Evolutionary conservation across 2,329 filamentous ascomycete genomes (phyloP), one percentile per base, ranked within the genome.

Genomic region (Ascochyta viciae-villosae): DNA sequence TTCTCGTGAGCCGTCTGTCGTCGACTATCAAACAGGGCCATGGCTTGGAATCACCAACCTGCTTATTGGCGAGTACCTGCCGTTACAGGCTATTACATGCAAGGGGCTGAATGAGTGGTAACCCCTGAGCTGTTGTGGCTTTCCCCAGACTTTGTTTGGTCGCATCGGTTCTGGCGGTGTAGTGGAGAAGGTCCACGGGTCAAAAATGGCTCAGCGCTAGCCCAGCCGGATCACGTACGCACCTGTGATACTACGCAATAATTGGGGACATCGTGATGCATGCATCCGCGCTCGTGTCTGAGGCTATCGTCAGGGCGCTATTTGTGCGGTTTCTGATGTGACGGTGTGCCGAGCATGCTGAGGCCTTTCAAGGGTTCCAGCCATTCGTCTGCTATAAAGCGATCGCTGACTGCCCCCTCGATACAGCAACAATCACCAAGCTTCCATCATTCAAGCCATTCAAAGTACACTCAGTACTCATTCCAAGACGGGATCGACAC

Each of bases 201-300:
- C 54, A 57, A 65, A 71, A 73, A 73, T 74, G 67, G 70, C 72
- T 63, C 69, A 70, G 45, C 50, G 60, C 66, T 66, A 67, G 47
- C 37, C 62, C 54, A 49, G 61, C 63, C 53, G 51, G 61, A 67
- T 67, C 57, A 62, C 59, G 61, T 60, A 58, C 50, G 52, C 51
- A 51, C 41, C 45, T 48, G 50, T 33, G 50, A 57, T 58, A 53
- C 62, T 58, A 62, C 57, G 58, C 71, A 61, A 62, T 61, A 51
- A 64, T 63, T 66, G 64, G 53, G 51, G 39, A 61, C 63, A 73
- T 74, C 65, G 69, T 61, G 68, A 73, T 73, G 66, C 61, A 70
- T 64, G 65, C 65, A 65, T 68, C 66, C 60, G 61, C 58, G 54
- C 57, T 61, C 62, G 54, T 60, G 65, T 65, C 59, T 64, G 60